A percentile compares a stretch with the other conserved stretches of the same genome.
phyloP scores from a whole-genome alignment of 768 basidiomycete genomes.

The Jaapia argillacea region DNA sequence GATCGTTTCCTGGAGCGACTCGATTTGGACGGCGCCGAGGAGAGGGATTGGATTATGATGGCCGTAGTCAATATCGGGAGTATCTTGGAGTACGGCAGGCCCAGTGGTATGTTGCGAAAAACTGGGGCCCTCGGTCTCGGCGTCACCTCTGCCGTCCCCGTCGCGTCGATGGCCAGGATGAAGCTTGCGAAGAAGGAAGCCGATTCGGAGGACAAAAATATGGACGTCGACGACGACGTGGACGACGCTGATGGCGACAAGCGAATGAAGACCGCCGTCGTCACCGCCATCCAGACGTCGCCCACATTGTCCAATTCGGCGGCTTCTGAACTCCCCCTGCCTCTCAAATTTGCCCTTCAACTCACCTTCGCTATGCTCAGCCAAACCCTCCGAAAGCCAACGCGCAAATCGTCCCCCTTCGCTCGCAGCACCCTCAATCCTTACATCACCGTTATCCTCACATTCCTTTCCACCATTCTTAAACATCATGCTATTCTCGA shows the following conservation, averaged over 20 bases:
- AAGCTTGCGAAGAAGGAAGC: conserved; percentile 22
- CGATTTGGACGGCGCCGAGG: conserved; percentile 69
- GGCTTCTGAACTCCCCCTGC: conserved; percentile 40
- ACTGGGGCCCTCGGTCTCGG: conserved; percentile 23
- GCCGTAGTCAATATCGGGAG: conserved; percentile 74
- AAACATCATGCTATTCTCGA: conserved; percentile 52
- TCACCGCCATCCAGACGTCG: conserved; percentile 16
- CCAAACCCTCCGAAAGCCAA: conserved; percentile 55
- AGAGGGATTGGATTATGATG: conserved; percentile 97
- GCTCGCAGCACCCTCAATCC: conserved; percentile 60
- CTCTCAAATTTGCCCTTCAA: conserved; percentile 68
- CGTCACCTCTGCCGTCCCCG: conserved; percentile 29
- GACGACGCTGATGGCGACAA: conserved; percentile 18
- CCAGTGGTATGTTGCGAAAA: conserved; percentile 58
- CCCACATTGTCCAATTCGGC: conserved; percentile 20
- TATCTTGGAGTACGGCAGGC: conserved; percentile 80
- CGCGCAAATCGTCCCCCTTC: conserved; percentile 48
- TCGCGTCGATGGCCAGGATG: conserved; percentile 23
- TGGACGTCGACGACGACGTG: conserved; percentile 56
- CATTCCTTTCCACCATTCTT: conserved; percentile 74
- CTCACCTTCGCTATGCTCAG: conserved; percentile 74
- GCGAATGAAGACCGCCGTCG: conserved; percentile 17
- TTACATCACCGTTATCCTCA: conserved; percentile 78
- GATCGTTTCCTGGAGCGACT: conserved; percentile 84
- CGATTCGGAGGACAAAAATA: conserved; percentile 38